Evolutionary conservation across 805 yeast species (phyloP), one percentile per base, ranked within the genome.

Genomic region (Yamadazyma ubonensis): DNA sequence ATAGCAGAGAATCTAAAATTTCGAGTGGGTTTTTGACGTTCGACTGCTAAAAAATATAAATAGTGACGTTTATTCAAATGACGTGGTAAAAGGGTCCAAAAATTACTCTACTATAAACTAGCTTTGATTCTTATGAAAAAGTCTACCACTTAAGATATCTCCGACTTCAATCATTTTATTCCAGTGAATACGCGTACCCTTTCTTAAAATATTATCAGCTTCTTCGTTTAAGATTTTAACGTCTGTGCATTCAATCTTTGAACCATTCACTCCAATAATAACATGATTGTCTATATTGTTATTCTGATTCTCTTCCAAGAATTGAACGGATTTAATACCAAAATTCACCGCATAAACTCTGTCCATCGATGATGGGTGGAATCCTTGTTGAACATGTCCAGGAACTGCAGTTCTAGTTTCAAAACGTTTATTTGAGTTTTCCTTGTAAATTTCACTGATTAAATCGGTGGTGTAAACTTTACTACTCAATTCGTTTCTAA

Each of bases 351-450:
- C 90, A 53, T 80, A 71, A 1, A 84, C 79, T 65, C 95, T 71
- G 59, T 86, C 95, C 59, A 83, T 81, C 22, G 90, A 76, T 0
- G 87, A 76, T 41, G 95, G 93, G 21, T 78, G 65, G 37, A 81
- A 81, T 56, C 95, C 95, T 59, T 86, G 95, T 65, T 86, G 93
- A 22, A 85, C 90, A 57, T 85, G 95, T 16, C 95, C 93, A 17
- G 95, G 95, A 40, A 82, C 72, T 9, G 93, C 93, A 5, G 90
- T 79, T 59, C 82, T 80, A 16, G 87, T 79, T 52, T 85, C 91
- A 50, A 83, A 86, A 52, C 78, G 71, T 23, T 83, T 82, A 15
- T 73, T 65, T 20, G 81, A 76, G 45, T 79, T 80, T 49, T 78
- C 83, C 43, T 75, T 73, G 45, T 83, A 74, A 41, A 86, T 81